Evolutionary conservation across 179 eudicot species (phyloP).

Genomic region (Dionaea muscipula): DNA sequence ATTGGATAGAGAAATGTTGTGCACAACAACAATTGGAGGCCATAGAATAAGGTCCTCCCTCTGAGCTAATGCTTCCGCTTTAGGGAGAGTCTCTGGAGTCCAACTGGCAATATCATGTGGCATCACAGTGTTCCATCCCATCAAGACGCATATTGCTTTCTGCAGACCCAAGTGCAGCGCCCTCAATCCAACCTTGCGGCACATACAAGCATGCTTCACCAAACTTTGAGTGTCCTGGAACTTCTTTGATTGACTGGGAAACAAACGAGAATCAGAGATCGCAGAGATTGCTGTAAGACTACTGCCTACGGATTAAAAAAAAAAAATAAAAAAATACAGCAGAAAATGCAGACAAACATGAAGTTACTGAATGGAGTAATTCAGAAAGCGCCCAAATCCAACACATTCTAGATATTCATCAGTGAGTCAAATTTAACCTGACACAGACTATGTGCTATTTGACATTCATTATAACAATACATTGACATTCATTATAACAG

Average conservation of each 20-base stretch:
- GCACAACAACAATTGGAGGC: slow-evolving; percentile 48
- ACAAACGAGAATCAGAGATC: too few relatives aligned
- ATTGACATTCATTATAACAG: too few relatives aligned
- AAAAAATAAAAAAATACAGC: too few relatives aligned
- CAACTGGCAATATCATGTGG: slow-evolving; percentile 23
- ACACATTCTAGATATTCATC: too few relatives aligned
- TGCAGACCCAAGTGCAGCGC: slow-evolving; percentile 50
- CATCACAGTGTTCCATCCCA: slow-evolving; percentile 44
- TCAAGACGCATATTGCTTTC: slow-evolving; percentile 47
- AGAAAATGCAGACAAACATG: too few relatives aligned
- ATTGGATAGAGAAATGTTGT: slow-evolving; percentile 25
- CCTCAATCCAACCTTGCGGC: slow-evolving; percentile 36
- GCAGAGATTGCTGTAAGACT: too few relatives aligned
- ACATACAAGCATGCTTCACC: slow-evolving; percentile 41
- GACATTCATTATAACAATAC: too few relatives aligned
- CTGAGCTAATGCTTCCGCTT: slow-evolving; percentile 28
- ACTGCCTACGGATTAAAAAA: too few relatives aligned
- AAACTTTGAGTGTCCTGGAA: slow-evolving; percentile 39
- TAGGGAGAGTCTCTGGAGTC: slow-evolving; percentile 22
- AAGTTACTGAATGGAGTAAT: too few relatives aligned
- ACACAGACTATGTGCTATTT: too few relatives aligned
- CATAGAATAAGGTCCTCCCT: slow-evolving; percentile 54
- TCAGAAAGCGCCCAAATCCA: too few relatives aligned
- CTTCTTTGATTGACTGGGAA: slow-evolving; percentile 47
- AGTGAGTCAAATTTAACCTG: too few relatives aligned